Percentiles rank a stretch among this genome's conserved stretches.
Evolutionary conservation across 1,139 yeast species (phyloP).

Genomic region (Candida smagusa): DNA sequence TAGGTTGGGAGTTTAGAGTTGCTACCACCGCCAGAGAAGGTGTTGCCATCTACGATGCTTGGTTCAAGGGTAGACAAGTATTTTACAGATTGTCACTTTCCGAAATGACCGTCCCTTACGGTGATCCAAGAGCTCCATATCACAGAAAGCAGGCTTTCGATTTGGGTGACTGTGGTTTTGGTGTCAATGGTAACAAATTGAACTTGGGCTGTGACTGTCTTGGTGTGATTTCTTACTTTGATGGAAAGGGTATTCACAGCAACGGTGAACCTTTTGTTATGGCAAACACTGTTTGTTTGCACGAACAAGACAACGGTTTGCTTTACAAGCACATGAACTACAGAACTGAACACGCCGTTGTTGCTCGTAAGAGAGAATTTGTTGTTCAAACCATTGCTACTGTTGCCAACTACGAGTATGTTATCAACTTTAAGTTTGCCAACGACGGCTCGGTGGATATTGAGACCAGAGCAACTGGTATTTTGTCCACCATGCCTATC

Average conservation of each 20-base stretch:
- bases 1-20: slow-evolving; percentile 85
- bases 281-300: slow-evolving; percentile 82
- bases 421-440: slow-evolving; percentile 71
- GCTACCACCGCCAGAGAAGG: slow-evolving; percentile 81
- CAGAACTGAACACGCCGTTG: slow-evolving; percentile 70
- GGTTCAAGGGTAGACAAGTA: slow-evolving; percentile 77
- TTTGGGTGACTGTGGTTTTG: slow-evolving; percentile 89
- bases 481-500: slow-evolving; percentile 78
- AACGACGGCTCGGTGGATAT: slow-evolving; percentile 82
- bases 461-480: slow-evolving; percentile 88
- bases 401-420: slow-evolving; percentile 87
- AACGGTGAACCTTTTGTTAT: slow-evolving; percentile 64
- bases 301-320: slow-evolving; percentile 82
- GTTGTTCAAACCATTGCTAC: slow-evolving; percentile 85
- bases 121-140: slow-evolving; percentile 86
- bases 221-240: slow-evolving; percentile 80
- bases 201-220: slow-evolving; percentile 85
- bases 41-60: slow-evolving; percentile 70
- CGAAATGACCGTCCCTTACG: slow-evolving; percentile 93
- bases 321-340: slow-evolving; percentile 82
- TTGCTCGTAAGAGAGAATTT: slow-evolving; percentile 83
- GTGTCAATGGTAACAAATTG: slow-evolving; percentile 72
- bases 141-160: slow-evolving; percentile 93
- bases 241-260: slow-evolving; percentile 57
- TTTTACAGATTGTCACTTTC: slow-evolving; percentile 77